Conservation (phyloP, 2,329 filamentous ascomycete species). For the Xylaria arbuscula region DNA sequence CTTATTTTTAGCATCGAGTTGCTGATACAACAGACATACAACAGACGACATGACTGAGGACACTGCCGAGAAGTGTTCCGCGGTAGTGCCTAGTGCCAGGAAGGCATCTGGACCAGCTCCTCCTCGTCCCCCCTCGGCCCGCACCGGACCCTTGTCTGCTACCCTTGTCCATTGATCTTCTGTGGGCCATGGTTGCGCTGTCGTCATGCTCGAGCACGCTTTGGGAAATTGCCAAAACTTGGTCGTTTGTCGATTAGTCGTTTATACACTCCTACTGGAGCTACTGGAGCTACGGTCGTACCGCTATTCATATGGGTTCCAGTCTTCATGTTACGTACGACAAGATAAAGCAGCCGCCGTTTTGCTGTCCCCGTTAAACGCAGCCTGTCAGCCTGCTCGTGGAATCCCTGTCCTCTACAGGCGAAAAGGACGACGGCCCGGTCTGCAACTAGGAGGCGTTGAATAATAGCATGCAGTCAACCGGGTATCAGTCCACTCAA, state of each 20-base stretch:
- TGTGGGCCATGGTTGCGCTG: slow-evolving; percentile 28
- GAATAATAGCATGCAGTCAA: slow-evolving; percentile 29
- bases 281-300: slow-evolving; percentile 9
- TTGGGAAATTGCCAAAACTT: slow-evolving; percentile 32
- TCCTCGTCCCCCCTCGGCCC: slow-evolving; percentile 18
- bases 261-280: neutral
- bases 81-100: neutral
- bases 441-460: slow-evolving; percentile 5
- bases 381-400: slow-evolving; percentile 14
- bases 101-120: slow-evolving; percentile 9
- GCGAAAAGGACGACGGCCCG: neutral
- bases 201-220: slow-evolving; percentile 26
- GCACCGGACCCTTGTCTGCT: slow-evolving; percentile 19
- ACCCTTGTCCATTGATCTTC: slow-evolving; percentile 16
- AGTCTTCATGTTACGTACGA: slow-evolving; percentile 17
- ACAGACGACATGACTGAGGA: too few relatives aligned
- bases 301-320: slow-evolving; percentile 2
- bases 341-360: neutral
- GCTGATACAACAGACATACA: too few relatives aligned
- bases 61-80: neutral
- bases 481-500: neutral
- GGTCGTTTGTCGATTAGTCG: neutral
- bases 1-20: neutral
- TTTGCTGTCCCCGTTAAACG: neutral
- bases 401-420: neutral